Evolutionary conservation across 148 eudicot species (phyloP).

Genomic region (Rhododendron williamsianum): DNA sequence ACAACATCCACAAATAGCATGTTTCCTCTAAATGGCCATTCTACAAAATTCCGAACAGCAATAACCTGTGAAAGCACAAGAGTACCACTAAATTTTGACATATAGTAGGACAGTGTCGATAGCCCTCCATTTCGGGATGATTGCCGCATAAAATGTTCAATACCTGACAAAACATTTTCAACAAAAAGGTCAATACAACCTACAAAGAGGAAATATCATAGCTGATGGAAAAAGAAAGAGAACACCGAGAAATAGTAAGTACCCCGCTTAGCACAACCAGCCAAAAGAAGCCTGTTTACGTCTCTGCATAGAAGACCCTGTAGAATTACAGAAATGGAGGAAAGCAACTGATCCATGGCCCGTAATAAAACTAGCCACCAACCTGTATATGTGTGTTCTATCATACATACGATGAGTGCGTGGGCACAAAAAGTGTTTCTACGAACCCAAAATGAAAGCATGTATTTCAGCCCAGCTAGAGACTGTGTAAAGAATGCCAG

Average conservation of each 20-base stretch:
- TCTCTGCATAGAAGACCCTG: constrained; percentile 21
- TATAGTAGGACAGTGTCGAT: background rate
- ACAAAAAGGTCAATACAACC: background rate
- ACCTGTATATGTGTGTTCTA: constrained; percentile 5
- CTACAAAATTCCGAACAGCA: constrained; percentile 11
- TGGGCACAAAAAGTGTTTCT: background rate
- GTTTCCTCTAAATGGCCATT: constrained; percentile 9
- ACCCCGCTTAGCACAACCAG: background rate
- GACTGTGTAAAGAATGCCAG: constrained; percentile 75
- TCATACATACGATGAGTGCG: background rate
- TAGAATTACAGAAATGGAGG: constrained; percentile 9
- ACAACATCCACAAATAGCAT: background rate
- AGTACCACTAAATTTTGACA: background rate
- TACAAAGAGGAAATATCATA: background rate
- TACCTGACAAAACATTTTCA: constrained; percentile 8
- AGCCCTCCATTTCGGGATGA: background rate
- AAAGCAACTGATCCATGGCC: constrained; percentile 26
- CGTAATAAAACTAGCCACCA: constrained; percentile 28
- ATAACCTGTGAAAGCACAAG: constrained; percentile 12
- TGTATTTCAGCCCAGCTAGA: constrained; percentile 92
- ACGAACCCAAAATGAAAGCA: constrained; percentile 68
- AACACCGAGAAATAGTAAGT: background rate
- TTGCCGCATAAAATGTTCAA: background rate
- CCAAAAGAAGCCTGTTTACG: constrained; percentile 12
- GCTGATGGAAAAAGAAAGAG: background rate